Percentiles rank a stretch among this genome's conserved stretches.
These are phyloP conservation scores for Tylopilus sp. DNA, from an alignment of 768 basidiomycete species.

Conservation along the genomic window DNA sequence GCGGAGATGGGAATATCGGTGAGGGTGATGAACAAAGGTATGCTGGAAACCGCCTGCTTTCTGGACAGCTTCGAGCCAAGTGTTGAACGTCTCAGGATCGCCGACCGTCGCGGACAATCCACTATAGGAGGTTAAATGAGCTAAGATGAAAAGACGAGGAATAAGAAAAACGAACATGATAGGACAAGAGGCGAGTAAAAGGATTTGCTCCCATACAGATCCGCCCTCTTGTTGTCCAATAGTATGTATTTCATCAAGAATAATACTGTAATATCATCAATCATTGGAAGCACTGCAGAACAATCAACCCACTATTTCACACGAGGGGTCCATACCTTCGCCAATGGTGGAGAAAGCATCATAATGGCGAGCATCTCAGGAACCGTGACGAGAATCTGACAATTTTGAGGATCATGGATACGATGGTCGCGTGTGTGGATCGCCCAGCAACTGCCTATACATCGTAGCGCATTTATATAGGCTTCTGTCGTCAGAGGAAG, in stretches of 20 bases:
- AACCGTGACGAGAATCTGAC: slow-evolving; percentile 72
- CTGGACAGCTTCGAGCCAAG: slow-evolving; percentile 64
- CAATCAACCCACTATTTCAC: slow-evolving; percentile 47
- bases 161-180: slow-evolving; percentile 51
- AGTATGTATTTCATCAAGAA: slow-evolving; percentile 55
- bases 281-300: neutral
- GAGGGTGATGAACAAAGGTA: slow-evolving; percentile 56
- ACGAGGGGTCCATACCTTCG: slow-evolving; percentile 56
- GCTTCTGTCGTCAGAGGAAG: neutral
- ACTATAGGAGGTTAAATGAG: slow-evolving; percentile 28
- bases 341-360: slow-evolving; percentile 65
- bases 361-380: slow-evolving; percentile 68
- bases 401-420: slow-evolving; percentile 58
- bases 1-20: slow-evolving; percentile 71
- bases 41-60: slow-evolving; percentile 55
- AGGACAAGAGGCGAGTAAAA: slow-evolving; percentile 66
- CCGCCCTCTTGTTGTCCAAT: slow-evolving; percentile 71
- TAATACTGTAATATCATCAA: slow-evolving; percentile 43
- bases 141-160: neutral
- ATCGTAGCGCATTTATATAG: neutral
- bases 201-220: slow-evolving; percentile 71
- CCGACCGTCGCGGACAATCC: slow-evolving; percentile 74
- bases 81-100: slow-evolving; percentile 58
- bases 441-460: slow-evolving; percentile 56
- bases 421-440: slow-evolving; percentile 65